Evolutionary conservation across 2,329 filamentous ascomycete genomes (phyloP), one percentile per base, ranked within the genome.

Genomic region (Penicillium digitatum): DNA sequence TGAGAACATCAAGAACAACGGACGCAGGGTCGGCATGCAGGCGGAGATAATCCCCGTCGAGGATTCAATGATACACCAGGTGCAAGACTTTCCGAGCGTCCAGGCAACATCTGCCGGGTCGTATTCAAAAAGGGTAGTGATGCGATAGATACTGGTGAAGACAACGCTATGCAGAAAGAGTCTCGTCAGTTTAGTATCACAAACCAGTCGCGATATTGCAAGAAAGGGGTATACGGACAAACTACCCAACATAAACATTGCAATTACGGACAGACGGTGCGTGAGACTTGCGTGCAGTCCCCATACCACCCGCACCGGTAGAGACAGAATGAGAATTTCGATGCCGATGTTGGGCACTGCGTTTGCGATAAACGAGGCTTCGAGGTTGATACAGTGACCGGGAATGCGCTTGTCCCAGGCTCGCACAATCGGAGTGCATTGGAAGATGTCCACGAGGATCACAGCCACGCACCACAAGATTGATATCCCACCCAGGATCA

Each of bases 361-460:
- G 52, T 81, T 81, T 42, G 76, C 74, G 31, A 81, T 77, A 72
- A 81, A 82, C 0, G 76, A 78, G 5, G 68, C 78, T 40, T 80
- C 76, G 24, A 80, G 74, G 62, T 80, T 71, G 60, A 81, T 78
- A 59, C 80, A 82, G 3, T 62, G 62, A 1, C 79, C 79, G 0
- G 77, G 75, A 0, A 80, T 51, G 0, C 72, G 61, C 0, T 73
- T 73, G 22, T 80, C 72, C 79, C 79, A 82, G 0, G 79, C 66
- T 62, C 79, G 81, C 46, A 74, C 63, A 7, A 82, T 74, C 0
- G 80, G 80, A 0, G 74, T 70, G 66, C 80, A 82, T 61, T 81
- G 78, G 61, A 83, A 82, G 54, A 81, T 74, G 64, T 76, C 78
- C 38, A 81, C 70, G 48, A 78, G 78, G 9, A 76, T 77, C 57